phyloP scores from a whole-genome alignment of 805 yeast genomes.

The Maudiozyma turicensis region DNA sequence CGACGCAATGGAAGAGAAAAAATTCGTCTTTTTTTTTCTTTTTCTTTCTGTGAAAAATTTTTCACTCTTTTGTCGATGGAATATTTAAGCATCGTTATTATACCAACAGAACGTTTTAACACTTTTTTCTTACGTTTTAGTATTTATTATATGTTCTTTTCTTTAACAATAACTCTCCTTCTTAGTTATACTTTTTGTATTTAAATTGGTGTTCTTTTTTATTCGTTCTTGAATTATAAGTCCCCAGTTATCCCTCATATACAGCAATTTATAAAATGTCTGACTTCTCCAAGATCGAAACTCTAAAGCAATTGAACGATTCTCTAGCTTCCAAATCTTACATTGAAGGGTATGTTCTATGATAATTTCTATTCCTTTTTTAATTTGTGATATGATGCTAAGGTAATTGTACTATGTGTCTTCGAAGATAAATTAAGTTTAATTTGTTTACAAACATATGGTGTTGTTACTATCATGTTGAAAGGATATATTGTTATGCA shows the following conservation, averaged over 20 bases:
- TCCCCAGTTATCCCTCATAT: not conserved
- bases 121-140: not conserved
- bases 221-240: not conserved
- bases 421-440: not conserved
- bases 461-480: no score
- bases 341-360: constrained; percentile 83
- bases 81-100: not conserved
- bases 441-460: not conserved
- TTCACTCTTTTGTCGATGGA: not conserved
- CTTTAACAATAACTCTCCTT: not conserved
- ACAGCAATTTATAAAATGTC: constrained; percentile 54
- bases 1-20: not conserved
- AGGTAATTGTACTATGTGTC: not conserved
- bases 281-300: constrained; percentile 71
- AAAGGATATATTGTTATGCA: not conserved
- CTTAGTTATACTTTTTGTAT: not conserved
- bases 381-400: not conserved
- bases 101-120: not conserved
- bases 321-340: constrained; percentile 88
- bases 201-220: not conserved
- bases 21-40: not conserved
- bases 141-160: not conserved
- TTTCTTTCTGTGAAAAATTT: not conserved
- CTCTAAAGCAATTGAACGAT: constrained; percentile 66
- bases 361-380: not conserved